Evolutionary conservation across 768 basidiomycete species (phyloP).

Genomic region (Pleurotus giganteus): DNA sequence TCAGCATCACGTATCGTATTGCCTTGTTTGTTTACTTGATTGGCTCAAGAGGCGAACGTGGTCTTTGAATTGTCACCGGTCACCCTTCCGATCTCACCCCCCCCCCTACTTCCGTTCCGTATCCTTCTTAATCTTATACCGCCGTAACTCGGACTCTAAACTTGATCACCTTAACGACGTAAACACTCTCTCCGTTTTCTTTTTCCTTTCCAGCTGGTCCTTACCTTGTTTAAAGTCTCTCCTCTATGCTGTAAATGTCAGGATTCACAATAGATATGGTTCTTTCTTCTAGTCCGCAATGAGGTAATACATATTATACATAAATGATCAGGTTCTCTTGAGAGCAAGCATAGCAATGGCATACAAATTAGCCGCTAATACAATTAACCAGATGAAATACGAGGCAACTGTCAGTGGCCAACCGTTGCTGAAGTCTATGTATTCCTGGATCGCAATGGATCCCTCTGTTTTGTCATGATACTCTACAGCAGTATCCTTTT

Average conservation of each 20-base stretch:
- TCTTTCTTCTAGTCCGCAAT: no score
- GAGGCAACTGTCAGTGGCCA: slow-evolving; percentile 35
- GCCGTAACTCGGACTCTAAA: no score
- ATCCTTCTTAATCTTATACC: background rate
- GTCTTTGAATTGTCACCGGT: slow-evolving; percentile 26
- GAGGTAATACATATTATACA: no score
- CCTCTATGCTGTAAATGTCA: no score
- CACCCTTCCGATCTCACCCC: background rate
- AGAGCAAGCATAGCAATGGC: slow-evolving; percentile 45
- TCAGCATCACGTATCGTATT: slow-evolving; percentile 67
- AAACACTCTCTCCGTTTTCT: slow-evolving; percentile 31
- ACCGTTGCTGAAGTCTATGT: slow-evolving; percentile 40
- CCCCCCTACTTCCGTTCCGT: background rate
- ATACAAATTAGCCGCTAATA: slow-evolving; percentile 51
- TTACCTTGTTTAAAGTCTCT: slow-evolving; percentile 13
- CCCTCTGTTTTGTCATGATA: slow-evolving; percentile 11
- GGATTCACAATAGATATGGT: no score
- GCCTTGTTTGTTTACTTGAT: slow-evolving; percentile 48
- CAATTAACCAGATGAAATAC: slow-evolving; percentile 45
- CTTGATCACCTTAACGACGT: background rate
- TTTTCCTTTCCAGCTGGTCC: slow-evolving; percentile 28
- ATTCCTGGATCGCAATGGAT: slow-evolving; percentile 14
- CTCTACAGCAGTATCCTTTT: background rate
- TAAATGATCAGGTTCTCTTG: slow-evolving; percentile 19
- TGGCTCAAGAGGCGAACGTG: slow-evolving; percentile 66